phyloP scores from a whole-genome alignment of 495 filamentous ascomycete genomes.

The Hypomontagnella monticulosa region DNA sequence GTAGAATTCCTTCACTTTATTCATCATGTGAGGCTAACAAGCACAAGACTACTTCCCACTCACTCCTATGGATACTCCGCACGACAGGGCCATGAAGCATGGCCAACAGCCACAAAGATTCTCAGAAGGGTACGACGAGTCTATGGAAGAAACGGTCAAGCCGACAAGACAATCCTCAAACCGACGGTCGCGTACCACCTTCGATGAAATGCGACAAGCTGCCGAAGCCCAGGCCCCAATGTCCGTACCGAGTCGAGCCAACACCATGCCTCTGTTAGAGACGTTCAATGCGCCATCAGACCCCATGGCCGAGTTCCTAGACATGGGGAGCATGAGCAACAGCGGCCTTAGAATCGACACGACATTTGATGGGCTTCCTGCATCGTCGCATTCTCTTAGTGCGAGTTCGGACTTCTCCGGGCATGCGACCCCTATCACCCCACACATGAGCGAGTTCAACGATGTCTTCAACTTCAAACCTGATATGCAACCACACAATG shows the following conservation, averaged over 20 bases:
- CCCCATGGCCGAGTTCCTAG: slow-evolving; percentile 63
- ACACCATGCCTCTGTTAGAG: slow-evolving; percentile 50
- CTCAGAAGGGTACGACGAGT: slow-evolving; percentile 61
- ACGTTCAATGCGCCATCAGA: slow-evolving; percentile 60
- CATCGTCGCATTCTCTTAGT: slow-evolving; percentile 34
- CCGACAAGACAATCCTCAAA: slow-evolving; percentile 48
- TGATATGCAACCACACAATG: slow-evolving; percentile 37
- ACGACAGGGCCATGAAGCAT: slow-evolving; percentile 48
- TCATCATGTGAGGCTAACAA: background rate
- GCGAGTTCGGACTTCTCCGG: slow-evolving; percentile 47
- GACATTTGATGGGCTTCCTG: slow-evolving; percentile 50
- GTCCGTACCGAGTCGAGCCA: slow-evolving; percentile 48
- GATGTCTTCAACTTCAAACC: slow-evolving; percentile 50
- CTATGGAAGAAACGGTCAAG: slow-evolving; percentile 68
- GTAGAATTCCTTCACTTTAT: slow-evolving; percentile 30
- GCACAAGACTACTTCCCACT: slow-evolving; percentile 57
- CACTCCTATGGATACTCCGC: slow-evolving; percentile 59
- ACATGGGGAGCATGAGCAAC: slow-evolving; percentile 61
- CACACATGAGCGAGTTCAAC: slow-evolving; percentile 44
- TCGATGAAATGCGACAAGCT: slow-evolving; percentile 58
- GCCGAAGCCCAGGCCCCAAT: slow-evolving; percentile 53
- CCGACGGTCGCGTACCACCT: slow-evolving; percentile 45
- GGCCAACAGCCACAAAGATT: slow-evolving; percentile 52
- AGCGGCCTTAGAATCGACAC: slow-evolving; percentile 62
- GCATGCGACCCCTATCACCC: slow-evolving; percentile 52